Percentiles rank a stretch among this genome's conserved stretches.
phyloP scores from a whole-genome alignment of 495 filamentous ascomycete species.

The Xylaria telfairii region DNA sequence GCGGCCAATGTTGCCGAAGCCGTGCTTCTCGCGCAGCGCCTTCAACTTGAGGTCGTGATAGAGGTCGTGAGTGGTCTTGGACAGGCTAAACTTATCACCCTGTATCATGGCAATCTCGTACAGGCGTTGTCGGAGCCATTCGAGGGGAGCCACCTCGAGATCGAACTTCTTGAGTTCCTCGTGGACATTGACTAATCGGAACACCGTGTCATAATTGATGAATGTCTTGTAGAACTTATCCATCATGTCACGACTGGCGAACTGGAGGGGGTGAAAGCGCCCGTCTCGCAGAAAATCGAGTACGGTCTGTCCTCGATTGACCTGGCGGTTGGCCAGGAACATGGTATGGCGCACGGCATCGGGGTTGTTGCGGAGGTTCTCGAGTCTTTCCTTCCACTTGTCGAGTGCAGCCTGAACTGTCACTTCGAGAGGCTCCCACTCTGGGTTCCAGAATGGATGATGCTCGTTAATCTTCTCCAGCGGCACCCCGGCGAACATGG shows the following conservation, averaged over 20 bases:
- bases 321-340: slow-evolving; percentile 52
- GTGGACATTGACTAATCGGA: slow-evolving; percentile 51
- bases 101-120: slow-evolving; percentile 44
- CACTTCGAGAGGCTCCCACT: slow-evolving; percentile 47
- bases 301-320: slow-evolving; percentile 52
- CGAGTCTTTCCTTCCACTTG: slow-evolving; percentile 48
- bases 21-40: slow-evolving; percentile 47
- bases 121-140: slow-evolving; percentile 57
- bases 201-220: slow-evolving; percentile 56
- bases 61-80: slow-evolving; percentile 45
- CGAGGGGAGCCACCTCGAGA: slow-evolving; percentile 50
- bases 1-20: slow-evolving; percentile 54
- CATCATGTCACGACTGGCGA: slow-evolving; percentile 50
- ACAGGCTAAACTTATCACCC: slow-evolving; percentile 50
- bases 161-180: slow-evolving; percentile 54
- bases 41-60: slow-evolving; percentile 54
- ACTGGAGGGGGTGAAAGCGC: slow-evolving; percentile 56
- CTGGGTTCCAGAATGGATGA: slow-evolving; percentile 54
- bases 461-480: slow-evolving; percentile 48
- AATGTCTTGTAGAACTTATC: slow-evolving; percentile 43
- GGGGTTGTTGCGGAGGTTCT: slow-evolving; percentile 31
- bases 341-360: slow-evolving; percentile 44
- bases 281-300: slow-evolving; percentile 50
- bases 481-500: slow-evolving; percentile 51
- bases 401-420: slow-evolving; percentile 39